phyloP scores from a whole-genome alignment of 306 rosid species.

The Trifolium pratense region DNA sequence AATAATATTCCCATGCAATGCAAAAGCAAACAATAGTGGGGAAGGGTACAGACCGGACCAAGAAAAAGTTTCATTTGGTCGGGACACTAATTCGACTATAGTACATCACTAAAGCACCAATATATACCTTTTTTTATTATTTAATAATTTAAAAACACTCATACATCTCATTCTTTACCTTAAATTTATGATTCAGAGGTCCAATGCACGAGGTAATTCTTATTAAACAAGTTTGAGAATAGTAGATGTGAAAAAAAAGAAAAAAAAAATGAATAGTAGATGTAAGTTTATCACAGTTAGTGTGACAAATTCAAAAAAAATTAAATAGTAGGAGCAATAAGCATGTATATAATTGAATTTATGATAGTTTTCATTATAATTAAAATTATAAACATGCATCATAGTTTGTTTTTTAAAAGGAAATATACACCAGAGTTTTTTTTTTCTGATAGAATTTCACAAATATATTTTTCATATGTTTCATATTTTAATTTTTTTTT shows the following conservation, averaged over 20 bases:
- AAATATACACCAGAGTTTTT: too few relatives aligned
- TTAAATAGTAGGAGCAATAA: too few relatives aligned
- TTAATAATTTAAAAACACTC: background rate
- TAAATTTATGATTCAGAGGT: slow-evolving; percentile 22
- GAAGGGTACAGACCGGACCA: slow-evolving; percentile 54
- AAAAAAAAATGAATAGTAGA: too few relatives aligned
- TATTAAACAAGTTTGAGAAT: background rate
- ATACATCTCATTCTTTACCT: slow-evolving; percentile 40
- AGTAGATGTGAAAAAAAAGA: too few relatives aligned
- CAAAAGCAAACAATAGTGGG: slow-evolving; percentile 37
- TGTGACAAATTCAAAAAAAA: too few relatives aligned
- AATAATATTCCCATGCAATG: slow-evolving; percentile 27
- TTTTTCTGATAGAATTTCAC: too few relatives aligned
- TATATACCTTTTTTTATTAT: slow-evolving; percentile 13
- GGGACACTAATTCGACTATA: slow-evolving; percentile 40
- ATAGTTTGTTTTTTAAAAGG: too few relatives aligned
- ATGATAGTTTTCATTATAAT: too few relatives aligned
- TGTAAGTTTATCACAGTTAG: background rate
- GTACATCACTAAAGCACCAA: slow-evolving; percentile 44
- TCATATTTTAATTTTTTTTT: too few relatives aligned
- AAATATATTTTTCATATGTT: too few relatives aligned
- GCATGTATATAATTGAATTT: too few relatives aligned
- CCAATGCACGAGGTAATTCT: slow-evolving; percentile 12
- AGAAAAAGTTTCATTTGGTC: slow-evolving; percentile 50
- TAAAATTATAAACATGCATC: too few relatives aligned